A percentile compares a stretch with the other conserved stretches of the same genome.
Evolutionary conservation across 768 basidiomycete species (phyloP).

Genomic region (Psilocybe sp.): DNA sequence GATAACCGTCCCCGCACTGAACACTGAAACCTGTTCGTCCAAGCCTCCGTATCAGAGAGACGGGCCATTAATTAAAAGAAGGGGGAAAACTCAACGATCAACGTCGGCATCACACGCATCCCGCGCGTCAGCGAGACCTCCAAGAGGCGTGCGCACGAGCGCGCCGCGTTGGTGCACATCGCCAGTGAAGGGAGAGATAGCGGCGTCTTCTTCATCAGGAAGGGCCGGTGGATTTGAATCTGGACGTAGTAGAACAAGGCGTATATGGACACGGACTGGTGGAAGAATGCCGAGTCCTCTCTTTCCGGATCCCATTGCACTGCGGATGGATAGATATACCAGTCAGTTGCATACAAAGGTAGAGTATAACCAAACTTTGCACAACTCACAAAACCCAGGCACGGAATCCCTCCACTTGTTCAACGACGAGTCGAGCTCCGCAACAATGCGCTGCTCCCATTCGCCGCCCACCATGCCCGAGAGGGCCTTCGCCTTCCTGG

Average conservation of each 20-base stretch:
- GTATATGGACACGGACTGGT: conserved; percentile 51
- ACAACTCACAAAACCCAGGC: conserved; percentile 49
- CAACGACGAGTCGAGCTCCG: conserved; percentile 61
- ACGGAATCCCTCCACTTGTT: conserved; percentile 60
- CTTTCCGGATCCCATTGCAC: conserved; percentile 19
- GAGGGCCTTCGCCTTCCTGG: conserved; percentile 37
- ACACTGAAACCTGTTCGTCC: conserved; percentile 22
- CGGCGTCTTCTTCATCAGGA: conserved; percentile 42
- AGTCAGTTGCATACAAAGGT: not conserved
- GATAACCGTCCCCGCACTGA: conserved; percentile 41
- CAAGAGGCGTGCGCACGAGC: conserved; percentile 68
- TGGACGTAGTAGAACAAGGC: conserved; percentile 43
- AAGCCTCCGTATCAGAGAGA: not conserved
- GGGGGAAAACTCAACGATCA: conserved; percentile 3
- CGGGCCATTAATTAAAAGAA: not conserved
- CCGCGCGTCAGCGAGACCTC: conserved; percentile 44
- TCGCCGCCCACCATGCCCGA: conserved; percentile 45
- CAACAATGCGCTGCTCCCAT: conserved; percentile 54
- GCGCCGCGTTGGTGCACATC: conserved; percentile 69
- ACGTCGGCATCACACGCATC: conserved; percentile 1
- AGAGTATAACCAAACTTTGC: no score
- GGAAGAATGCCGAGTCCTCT: conserved; percentile 31
- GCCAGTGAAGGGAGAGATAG: conserved; percentile 57
- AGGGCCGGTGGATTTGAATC: conserved; percentile 70
- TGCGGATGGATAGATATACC: conserved; percentile 3